Evolutionary conservation across 371 early-diverging fungal species (phyloP).

Genomic region (Umbelopsis sp.): DNA sequence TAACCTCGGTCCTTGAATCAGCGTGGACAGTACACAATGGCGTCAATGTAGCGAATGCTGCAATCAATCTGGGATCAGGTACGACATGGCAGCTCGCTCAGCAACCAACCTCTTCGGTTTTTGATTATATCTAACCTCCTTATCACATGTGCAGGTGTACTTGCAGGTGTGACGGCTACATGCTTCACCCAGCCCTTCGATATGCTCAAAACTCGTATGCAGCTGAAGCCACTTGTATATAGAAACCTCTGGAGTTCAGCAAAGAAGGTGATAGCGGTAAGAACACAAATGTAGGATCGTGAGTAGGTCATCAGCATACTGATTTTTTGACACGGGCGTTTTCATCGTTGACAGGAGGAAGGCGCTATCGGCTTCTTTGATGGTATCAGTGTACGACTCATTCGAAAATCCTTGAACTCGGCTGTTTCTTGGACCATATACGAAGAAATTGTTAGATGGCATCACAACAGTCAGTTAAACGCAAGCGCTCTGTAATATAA

Average conservation of each 20-base stretch:
- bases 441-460: conserved; percentile 75
- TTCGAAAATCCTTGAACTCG: conserved; percentile 87
- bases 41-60: conserved; percentile 40
- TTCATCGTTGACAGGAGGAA: conserved; percentile 56
- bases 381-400: conserved; percentile 82
- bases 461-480: conserved; percentile 13
- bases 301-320: not conserved
- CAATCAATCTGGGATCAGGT: conserved; percentile 47
- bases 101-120: not conserved
- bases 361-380: conserved; percentile 80
- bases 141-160: conserved; percentile 53
- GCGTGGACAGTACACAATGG: conserved; percentile 13
- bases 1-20: not conserved
- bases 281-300: not conserved
- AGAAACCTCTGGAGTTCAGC: conserved; percentile 64
- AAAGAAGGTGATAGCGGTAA: conserved; percentile 65
- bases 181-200: conserved; percentile 93
- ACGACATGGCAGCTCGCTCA: not conserved
- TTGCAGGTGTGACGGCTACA: conserved; percentile 79
- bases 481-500: conserved; percentile 10
- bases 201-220: conserved; percentile 92
- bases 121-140: not conserved
- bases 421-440: conserved; percentile 95
- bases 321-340: not conserved
- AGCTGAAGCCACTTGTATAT: conserved; percentile 81